Percentiles rank a stretch among this genome's conserved stretches.
Conservation (phyloP, 2,329 filamentous ascomycete genomes). For the Exophiala dermatitidis region DNA sequence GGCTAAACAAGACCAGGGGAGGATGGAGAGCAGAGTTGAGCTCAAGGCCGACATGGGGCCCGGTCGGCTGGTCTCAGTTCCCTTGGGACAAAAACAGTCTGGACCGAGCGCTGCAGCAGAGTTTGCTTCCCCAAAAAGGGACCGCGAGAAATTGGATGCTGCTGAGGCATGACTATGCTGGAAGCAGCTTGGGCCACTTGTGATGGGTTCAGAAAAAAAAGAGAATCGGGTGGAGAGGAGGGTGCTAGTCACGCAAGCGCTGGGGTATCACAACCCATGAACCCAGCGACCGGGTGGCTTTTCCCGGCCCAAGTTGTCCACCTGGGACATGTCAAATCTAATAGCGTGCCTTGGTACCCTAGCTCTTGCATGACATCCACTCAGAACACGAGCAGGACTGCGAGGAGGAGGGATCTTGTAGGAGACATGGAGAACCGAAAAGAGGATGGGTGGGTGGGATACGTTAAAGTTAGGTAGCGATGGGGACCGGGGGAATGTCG, state of each 20-base stretch:
- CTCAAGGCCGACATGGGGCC: slow-evolving; percentile 13
- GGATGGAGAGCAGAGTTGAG: not conserved
- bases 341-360: not conserved
- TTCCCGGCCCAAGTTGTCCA: slow-evolving; percentile 7
- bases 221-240: not conserved
- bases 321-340: slow-evolving; percentile 6
- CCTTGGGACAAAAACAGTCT: slow-evolving; percentile 10
- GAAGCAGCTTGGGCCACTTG: slow-evolving; percentile 8
- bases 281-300: not conserved
- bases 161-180: slow-evolving; percentile 17
- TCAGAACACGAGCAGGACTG: not conserved
- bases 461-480: not conserved
- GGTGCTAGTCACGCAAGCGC: slow-evolving; percentile 9
- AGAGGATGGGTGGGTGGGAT: not conserved
- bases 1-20: slow-evolving; percentile 1
- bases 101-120: slow-evolving; percentile 20
- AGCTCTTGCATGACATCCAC: not conserved
- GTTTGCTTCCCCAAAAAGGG: slow-evolving; percentile 17
- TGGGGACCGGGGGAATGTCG: too few relatives aligned
- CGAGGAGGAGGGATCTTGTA: not conserved
- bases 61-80: slow-evolving; percentile 13
- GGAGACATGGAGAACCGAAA: not conserved
- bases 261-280: not conserved
- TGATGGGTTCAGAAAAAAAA: slow-evolving; percentile 6
- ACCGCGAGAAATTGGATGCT: slow-evolving; percentile 22